Evolutionary conservation across 768 basidiomycete species (phyloP), one percentile per base, ranked within the genome.

Genomic region (Leccinum pellstonianum): DNA sequence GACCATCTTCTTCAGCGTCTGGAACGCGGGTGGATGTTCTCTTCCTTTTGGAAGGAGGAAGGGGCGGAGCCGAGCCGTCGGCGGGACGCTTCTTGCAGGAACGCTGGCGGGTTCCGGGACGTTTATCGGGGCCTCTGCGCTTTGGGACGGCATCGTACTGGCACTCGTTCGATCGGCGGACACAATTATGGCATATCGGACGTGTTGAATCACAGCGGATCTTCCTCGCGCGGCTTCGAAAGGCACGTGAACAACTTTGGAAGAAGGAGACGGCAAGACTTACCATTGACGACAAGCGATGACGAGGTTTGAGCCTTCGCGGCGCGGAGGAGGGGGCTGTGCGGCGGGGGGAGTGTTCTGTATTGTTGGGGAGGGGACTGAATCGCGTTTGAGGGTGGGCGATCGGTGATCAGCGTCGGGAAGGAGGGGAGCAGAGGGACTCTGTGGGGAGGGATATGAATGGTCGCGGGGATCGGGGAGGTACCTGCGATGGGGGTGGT

Each of bases 281-380:
- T 72, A 91, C 90, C 90, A 92, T 73, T 90, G 88, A 62, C 86
- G 86, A 79, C 90, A 92, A 64, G 90, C 90, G 76, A 92, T 90
- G 75, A 92, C 90, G 69, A 84, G 82, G 66, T 78, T 82, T 11
- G 87, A 85, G 76, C 78, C 76, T 73, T 86, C 82, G 72, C 81
- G 86, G 68, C 83, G 81, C 61, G 78, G 60, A 56, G 63, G 57
- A 43, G 54, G 55, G 14, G 58, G 50, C 55, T 56, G 67, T 33
- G 67, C 57, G 19, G 80, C 61, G 73, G 59, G 48, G n/a, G 59
- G 21, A 51, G 59, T 14, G 56, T 54, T 72, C 55, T 62, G 73
- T 14, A 55, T 52, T 47, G 68, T 65, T 67, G 77, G 76, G 46
- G 75, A 69, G 69, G 79, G 76, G 9, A 73, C 71, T 50, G 75